A percentile compares a stretch with the other conserved stretches of the same genome.
phyloP scores from a whole-genome alignment of 1,284 basidiomycete genomes.

The Austroboletus niveus region DNA sequence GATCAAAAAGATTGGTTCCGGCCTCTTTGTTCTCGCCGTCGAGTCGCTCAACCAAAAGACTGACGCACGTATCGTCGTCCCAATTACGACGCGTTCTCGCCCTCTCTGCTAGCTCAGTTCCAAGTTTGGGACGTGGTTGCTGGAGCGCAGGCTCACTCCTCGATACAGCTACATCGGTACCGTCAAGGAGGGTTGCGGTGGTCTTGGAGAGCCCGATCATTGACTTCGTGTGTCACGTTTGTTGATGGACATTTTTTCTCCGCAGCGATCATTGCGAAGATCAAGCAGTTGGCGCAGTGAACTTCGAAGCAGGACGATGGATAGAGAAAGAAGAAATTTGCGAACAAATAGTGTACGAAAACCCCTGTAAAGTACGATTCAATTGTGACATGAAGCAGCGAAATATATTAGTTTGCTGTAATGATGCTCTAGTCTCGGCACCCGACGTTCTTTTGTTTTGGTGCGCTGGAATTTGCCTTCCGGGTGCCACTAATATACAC shows the following conservation, averaged over 20 bases:
- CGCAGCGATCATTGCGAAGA: constrained; percentile 65
- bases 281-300: constrained; percentile 48
- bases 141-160: constrained; percentile 77
- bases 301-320: not conserved
- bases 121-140: constrained; percentile 79
- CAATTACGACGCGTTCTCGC: not conserved
- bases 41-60: constrained; percentile 88
- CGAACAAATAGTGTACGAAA: too few species aligned
- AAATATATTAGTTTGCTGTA: too few species aligned
- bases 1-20: constrained; percentile 68
- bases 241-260: constrained; percentile 14
- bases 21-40: constrained; percentile 76
- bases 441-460: too few species aligned
- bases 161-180: constrained; percentile 81
- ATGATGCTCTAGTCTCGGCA: too few species aligned
- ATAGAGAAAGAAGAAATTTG: too few species aligned
- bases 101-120: constrained; percentile 60
- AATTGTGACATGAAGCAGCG: too few species aligned
- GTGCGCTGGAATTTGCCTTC: too few species aligned
- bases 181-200: constrained; percentile 79
- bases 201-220: constrained; percentile 60
- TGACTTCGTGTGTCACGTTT: not conserved
- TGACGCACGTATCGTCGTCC: constrained; percentile 49
- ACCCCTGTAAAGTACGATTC: too few species aligned
- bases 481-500: too few species aligned